Base-by-base conservation (phyloP, 2,329 filamentous ascomycete genomes). In the Pseudogymnoascus sp. region DNA sequence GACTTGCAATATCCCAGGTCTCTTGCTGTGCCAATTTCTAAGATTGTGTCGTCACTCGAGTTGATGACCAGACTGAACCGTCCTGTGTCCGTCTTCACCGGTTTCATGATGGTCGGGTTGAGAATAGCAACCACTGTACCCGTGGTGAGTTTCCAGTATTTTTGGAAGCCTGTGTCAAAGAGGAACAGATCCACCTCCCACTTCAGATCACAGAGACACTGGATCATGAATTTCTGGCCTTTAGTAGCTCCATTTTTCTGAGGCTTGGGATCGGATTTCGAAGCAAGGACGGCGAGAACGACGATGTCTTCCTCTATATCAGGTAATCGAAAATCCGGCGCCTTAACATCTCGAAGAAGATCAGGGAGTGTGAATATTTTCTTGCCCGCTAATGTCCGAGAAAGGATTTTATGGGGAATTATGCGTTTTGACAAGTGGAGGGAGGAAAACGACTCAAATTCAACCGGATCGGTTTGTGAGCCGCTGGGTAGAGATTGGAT, bases 111-210 rank as follows among this genome's bases (percentile, higher is more conserved):
- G 16, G 81, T 86, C 1, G 95, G 95, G 72, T 99, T 99, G 31
- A 99, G 80, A 26, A 99, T 90, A 4, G 93, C 95, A 63, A 99
- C 81, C 1, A 97, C 83, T 0, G 93, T 97, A n/a, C 95, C 95
- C 1, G 91, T 84, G 0, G 87, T 87, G n/a, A 97, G 79, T 73
- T 96, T 96, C 88, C 93, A 97, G 78, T 95, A 99, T 63, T 90
- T 86, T 14, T 90, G 88, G 70, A 97, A 97, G 5, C 91, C 96
- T 0, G 88, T 86, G 70, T 90, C 90, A 76, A 99, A 99, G 12
- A 99, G 83, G 70, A 92, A 97, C 45, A 97, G 82, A 67, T 97
- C 93, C 11, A 99, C 75, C 69, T 96, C 91, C 85, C 87, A 96
- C 70, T 91, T 88, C 10, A 99, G 79, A 74, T 99, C 93, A 0